These are phyloP conservation scores for Ophiostoma ips DNA, from an alignment of 2,329 filamentous ascomycete species.

Conservation along the genomic window DNA sequence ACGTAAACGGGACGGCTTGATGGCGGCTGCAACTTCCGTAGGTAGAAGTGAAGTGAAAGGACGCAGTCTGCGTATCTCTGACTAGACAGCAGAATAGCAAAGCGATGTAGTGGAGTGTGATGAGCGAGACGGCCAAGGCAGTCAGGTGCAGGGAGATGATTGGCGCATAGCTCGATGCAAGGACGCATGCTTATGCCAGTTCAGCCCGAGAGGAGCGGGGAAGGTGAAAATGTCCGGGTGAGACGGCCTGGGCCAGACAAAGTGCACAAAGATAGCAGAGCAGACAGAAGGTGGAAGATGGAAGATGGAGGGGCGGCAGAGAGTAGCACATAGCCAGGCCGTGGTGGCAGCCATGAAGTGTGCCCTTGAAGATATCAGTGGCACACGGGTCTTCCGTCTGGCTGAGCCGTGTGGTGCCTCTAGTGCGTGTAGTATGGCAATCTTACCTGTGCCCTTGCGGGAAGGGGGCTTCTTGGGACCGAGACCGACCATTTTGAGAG, in stretches of 20 bases:
- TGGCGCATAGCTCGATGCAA: not conserved
- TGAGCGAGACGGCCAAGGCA: not conserved
- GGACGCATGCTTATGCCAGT: not conserved
- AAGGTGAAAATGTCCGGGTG: not conserved
- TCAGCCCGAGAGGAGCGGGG: not conserved
- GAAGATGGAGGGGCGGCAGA: not conserved
- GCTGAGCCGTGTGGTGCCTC: not conserved
- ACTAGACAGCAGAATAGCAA: too few species aligned
- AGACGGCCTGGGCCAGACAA: not conserved
- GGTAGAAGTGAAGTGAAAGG: too few species aligned
- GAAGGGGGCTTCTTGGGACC: conserved; percentile 51
- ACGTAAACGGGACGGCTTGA: too few species aligned
- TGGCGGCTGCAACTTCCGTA: too few species aligned
- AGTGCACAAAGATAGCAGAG: too few species aligned
- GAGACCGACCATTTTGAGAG: conserved; percentile 43
- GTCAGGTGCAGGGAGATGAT: not conserved
- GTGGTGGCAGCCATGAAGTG: not conserved
- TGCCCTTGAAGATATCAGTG: too few species aligned
- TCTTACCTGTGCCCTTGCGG: conserved; percentile 32
- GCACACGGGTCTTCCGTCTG: not conserved
- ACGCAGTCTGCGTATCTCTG: too few species aligned
- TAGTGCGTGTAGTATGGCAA: not conserved
- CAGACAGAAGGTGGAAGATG: not conserved
- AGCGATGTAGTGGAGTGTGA: too few species aligned
- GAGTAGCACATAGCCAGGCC: not conserved